Evolutionary conservation across 78 protist species (phyloP), one percentile per base, ranked within the genome.

Genomic region (Dictyostelium discoideum): DNA sequence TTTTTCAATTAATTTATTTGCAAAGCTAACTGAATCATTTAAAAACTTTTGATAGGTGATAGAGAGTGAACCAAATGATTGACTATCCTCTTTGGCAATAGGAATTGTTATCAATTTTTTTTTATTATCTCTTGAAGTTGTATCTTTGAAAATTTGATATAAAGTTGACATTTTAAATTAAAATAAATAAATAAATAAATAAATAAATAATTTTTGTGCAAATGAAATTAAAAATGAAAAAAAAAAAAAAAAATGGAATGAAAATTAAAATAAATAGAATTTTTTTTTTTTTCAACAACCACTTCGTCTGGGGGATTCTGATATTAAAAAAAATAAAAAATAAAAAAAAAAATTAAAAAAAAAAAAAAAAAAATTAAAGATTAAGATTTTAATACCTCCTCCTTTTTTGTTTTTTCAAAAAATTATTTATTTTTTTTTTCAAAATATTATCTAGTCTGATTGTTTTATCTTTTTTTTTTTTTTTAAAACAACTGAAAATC

Each of bases 21-120:
- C 73, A 63, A 84, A 26, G 11, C 26, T 11, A n/a, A 24, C 42
- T 6, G 87, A 54, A 22, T 84, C 87, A 84, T 84, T 84, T 29
- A 84, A 84, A 20, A 84, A 60, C 50, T 60, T 54, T 84, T 84
- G 73, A 39, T 60, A 84, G 5, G 78, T 60, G 37, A 84, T 63
- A 60, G 67, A n/a, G n/a, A 60, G 20, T 22, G 54, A 54, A 16
- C 26, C 14, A 48, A 81, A 81, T 82, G 48, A 29, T 10, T 6
- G 26, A 3, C 18, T 84, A 82, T 82, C 32, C 5, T 16, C 39
- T 39, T 79, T 79, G 14, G 44, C 32, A 22, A 22, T 13, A 20
- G 87, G 87, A 24, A 84, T n/a, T 16, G 87, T 84, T 16, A 60
- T 13, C 16, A 84, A 16, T 14, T 16, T 46, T 11, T 84, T 84